phyloP scores from a whole-genome alignment of 2,329 filamentous ascomycete genomes.

The Trichoderma gracile region DNA sequence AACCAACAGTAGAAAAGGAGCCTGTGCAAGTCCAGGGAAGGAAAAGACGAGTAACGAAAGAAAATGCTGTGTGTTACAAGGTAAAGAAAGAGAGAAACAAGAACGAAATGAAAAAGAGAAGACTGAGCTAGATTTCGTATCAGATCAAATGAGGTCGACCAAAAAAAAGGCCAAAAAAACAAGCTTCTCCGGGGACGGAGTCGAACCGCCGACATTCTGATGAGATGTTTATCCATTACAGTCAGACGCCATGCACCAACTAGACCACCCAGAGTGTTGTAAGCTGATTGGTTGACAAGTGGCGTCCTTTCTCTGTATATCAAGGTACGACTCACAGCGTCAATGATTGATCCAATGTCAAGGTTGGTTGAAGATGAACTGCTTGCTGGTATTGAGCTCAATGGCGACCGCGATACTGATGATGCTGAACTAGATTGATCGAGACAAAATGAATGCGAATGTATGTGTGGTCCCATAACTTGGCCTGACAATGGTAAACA shows the following conservation, averaged over 20 bases:
- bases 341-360: too few species aligned
- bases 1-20: not conserved
- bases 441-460: too few species aligned
- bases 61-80: not conserved
- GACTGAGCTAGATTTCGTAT: too few species aligned
- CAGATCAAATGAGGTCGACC: too few species aligned
- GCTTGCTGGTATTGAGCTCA: too few species aligned
- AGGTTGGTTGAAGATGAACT: too few species aligned
- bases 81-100: not conserved
- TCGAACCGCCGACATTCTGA: slow-evolving; percentile 36
- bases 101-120: not conserved
- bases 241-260: slow-evolving; percentile 35
- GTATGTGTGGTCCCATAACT: too few species aligned
- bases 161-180: not conserved
- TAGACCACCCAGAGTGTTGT: slow-evolving; percentile 33
- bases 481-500: not conserved
- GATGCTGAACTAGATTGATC: too few species aligned
- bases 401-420: not conserved
- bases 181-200: slow-evolving; percentile 27
- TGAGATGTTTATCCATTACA: slow-evolving; percentile 32
- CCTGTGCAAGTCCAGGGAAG: not conserved
- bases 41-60: not conserved
- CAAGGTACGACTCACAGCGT: not conserved
- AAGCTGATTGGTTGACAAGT: not conserved
- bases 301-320: not conserved